Evolutionary conservation across 2,329 filamentous ascomycete species (phyloP), one percentile per base, ranked within the genome.

Genomic region (Coleophoma eucalyptorum): DNA sequence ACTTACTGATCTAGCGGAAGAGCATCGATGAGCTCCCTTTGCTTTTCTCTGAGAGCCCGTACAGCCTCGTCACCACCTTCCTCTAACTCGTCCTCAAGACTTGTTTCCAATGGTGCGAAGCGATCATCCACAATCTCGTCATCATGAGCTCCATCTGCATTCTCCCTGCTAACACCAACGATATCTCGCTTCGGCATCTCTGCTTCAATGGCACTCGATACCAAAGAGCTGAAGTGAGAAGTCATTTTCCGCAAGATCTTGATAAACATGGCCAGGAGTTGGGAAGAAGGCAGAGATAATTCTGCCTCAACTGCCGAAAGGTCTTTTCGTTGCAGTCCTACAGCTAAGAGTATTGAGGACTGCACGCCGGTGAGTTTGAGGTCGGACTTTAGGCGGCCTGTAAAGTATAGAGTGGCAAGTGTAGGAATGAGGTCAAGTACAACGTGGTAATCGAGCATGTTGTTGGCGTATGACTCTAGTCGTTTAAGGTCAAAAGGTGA

Each of bases 391-490:
- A 97, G 75, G 10, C 85, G 83, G 44, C 90, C 89, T 0, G 83
- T 84, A 70, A 99, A 99, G 75, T 93, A 97, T 21, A 96, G 80
- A 20, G 78, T 77, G 1, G 94, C 87, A 55, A 99, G 84, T 1
- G 78, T 81, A 0, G 94, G 94, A 50, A 99, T 78, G 64, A 99
- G 82, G 66, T 99, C 95, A 26, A 97, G 80, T 50, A 99, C 94
- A 60, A 97, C 92, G 65, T 97, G 95, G 74, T 97, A 96, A 70
- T 99, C 95, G 40, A 99, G 83, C 79, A 97, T 89, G 71, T 96
- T 96, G 71, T 95, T 96, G 15, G 94, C 90, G 63, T 99, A 99
- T 41, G 89, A 92, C 66, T 97, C 93, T 3, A 99, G 78, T 26
- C 94, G 86, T 75, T 97, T 97, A 55, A 97, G 81, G 67, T 99